phyloP scores from a whole-genome alignment of 306 rosid genomes.

The Carpinus viminea region DNA sequence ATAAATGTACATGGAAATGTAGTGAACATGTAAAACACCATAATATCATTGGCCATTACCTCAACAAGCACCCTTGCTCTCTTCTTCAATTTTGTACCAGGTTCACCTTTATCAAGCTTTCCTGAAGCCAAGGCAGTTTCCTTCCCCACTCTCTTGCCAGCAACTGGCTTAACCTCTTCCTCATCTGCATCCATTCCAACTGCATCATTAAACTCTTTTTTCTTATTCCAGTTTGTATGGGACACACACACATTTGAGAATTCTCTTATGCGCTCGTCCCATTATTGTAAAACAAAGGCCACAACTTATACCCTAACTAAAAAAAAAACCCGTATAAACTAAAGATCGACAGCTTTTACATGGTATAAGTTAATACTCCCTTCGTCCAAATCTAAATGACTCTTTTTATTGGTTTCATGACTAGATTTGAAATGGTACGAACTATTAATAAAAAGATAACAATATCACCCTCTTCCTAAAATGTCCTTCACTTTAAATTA shows the following conservation, averaged over 20 bases:
- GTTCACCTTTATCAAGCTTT: slow-evolving; percentile 50
- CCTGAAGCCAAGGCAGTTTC: slow-evolving; percentile 37
- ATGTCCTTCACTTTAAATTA: neutral
- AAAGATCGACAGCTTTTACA: neutral
- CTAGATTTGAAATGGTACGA: neutral
- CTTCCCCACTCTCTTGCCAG: slow-evolving; percentile 42
- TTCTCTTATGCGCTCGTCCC: neutral
- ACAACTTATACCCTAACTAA: neutral
- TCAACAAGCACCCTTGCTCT: slow-evolving; percentile 71
- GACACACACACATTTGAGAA: neutral
- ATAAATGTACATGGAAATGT: neutral
- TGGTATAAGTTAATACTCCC: neutral
- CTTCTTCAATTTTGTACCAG: slow-evolving; percentile 59
- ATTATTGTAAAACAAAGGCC: neutral
- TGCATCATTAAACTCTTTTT: slow-evolving; percentile 34
- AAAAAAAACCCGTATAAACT: neutral
- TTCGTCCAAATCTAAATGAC: neutral
- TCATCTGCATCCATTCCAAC: slow-evolving; percentile 63
- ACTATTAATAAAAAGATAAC: neutral
- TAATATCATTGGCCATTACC: slow-evolving; percentile 48
- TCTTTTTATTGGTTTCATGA: too few species aligned
- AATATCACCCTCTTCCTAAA: neutral
- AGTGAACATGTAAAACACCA: slow-evolving; percentile 18
- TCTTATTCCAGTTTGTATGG: slow-evolving; percentile 19
- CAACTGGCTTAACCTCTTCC: slow-evolving; percentile 44